Conservation (phyloP, 2,329 filamentous ascomycete genomes). For the Didymella exigua region DNA sequence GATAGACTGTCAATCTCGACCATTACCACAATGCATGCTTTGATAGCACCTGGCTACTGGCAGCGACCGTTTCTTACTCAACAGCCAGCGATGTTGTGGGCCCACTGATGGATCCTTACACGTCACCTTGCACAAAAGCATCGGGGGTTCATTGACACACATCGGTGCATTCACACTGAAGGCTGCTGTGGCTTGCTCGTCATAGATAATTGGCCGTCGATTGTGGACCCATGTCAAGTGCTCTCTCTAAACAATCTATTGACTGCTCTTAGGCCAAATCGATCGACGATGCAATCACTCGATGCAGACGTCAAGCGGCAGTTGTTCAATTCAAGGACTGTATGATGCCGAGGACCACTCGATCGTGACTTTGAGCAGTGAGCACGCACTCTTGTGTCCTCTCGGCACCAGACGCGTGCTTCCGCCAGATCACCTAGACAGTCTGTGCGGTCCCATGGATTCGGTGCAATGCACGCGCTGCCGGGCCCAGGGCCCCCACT, state of each 20-base stretch:
- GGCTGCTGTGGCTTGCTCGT: slow-evolving; percentile 8
- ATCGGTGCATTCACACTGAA: slow-evolving; percentile 7
- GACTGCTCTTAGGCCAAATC: neutral
- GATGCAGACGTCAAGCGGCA: neutral
- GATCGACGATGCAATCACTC: no score
- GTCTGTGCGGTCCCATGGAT: slow-evolving; percentile 41
- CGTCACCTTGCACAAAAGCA: slow-evolving; percentile 18
- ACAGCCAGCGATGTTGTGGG: slow-evolving; percentile 4
- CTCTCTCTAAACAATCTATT: slow-evolving; percentile 1
- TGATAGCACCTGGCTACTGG: neutral
- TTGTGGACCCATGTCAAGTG: neutral
- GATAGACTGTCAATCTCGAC: neutral
- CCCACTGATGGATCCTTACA: slow-evolving; percentile 5
- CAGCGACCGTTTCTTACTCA: neutral
- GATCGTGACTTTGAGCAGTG: slow-evolving; percentile 1
- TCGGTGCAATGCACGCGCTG: slow-evolving; percentile 30
- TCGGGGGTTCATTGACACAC: neutral
- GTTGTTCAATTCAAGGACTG: neutral
- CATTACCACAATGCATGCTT: neutral
- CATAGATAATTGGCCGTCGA: slow-evolving; percentile 10
- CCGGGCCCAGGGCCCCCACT: slow-evolving; percentile 39
- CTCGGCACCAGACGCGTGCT: slow-evolving; percentile 21
- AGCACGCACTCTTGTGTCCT: slow-evolving; percentile 13
- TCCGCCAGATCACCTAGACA: slow-evolving; percentile 46
- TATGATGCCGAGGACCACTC: neutral